Evolutionary conservation across 2,329 filamentous ascomycete genomes (phyloP).

Genomic region (Colletotrichum tropicicola): DNA sequence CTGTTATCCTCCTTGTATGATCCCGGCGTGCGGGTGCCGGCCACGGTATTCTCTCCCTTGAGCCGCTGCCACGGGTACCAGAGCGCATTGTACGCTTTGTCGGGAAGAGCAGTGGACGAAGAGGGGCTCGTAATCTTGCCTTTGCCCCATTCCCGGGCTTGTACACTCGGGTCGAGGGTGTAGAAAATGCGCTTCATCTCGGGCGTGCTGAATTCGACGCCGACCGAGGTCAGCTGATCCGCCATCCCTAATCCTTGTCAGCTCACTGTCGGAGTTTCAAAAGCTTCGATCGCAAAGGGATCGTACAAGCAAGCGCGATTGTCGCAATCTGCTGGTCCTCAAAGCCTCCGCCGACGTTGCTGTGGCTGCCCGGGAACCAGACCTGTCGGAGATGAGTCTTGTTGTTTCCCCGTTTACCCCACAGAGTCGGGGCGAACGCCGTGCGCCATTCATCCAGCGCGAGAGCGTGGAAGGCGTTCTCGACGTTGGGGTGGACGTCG

Average conservation of each 20-base stretch:
- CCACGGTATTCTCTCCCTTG: constrained; percentile 1
- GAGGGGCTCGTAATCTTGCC: constrained; percentile 33
- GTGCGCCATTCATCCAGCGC: constrained; percentile 60
- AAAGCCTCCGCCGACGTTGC: constrained; percentile 69
- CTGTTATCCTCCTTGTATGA: constrained; percentile 33
- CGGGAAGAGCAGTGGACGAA: constrained; percentile 9
- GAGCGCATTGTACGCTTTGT: constrained; percentile 1
- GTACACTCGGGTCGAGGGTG: constrained; percentile 16
- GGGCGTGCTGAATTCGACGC: constrained; percentile 34
- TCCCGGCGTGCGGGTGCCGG: constrained; percentile 34
- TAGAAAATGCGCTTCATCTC: constrained; percentile 34
- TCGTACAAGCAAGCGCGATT: constrained; percentile 34
- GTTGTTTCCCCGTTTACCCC: constrained; percentile 33
- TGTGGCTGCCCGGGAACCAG: constrained; percentile 69
- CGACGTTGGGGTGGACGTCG: constrained; percentile 42
- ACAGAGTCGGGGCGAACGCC: constrained; percentile 40
- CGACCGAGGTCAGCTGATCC: constrained; percentile 34
- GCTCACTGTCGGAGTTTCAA: not conserved
- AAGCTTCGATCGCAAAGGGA: not conserved
- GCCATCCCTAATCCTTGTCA: constrained; percentile 30
- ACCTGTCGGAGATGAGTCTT: constrained; percentile 34
- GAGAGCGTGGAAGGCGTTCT: constrained; percentile 64
- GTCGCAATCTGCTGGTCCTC: constrained; percentile 35
- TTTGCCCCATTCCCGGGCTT: constrained; percentile 30
- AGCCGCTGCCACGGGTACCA: constrained; percentile 16